Percentiles rank a stretch among this genome's conserved stretches.
These are phyloP conservation scores for Sporothrix humicola DNA, from an alignment of 2,329 filamentous ascomycete species.

Conservation along the genomic window DNA sequence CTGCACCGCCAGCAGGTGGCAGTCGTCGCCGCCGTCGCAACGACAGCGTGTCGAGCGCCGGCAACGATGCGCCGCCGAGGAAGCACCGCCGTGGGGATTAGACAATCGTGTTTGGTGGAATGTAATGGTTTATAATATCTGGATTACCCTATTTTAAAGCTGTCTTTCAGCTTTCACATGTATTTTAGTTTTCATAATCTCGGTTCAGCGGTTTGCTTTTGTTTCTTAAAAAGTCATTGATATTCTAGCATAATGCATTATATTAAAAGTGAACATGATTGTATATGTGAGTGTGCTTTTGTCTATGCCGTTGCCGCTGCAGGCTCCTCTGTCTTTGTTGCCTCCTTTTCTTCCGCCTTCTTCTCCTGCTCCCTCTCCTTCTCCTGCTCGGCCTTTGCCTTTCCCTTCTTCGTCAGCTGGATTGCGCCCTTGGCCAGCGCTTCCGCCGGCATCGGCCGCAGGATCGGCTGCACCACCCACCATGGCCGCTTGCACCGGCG, in stretches of 20 bases:
- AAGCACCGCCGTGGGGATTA: slow-evolving; percentile 37
- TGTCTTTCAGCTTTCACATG: background rate
- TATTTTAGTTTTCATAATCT: slow-evolving; percentile 4
- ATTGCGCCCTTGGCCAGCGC: slow-evolving; percentile 82
- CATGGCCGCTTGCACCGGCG: slow-evolving; percentile 78
- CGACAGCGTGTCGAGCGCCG: slow-evolving; percentile 36
- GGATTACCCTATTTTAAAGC: background rate
- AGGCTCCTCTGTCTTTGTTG: background rate
- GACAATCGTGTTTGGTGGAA: background rate
- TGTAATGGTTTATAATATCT: background rate
- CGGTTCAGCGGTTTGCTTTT: slow-evolving; percentile 1
- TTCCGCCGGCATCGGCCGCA: slow-evolving; percentile 85
- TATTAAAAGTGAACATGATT: background rate
- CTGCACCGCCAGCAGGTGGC: slow-evolving; percentile 30
- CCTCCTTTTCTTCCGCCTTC: background rate
- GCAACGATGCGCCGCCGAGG: slow-evolving; percentile 39
- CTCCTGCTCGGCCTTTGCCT: slow-evolving; percentile 35
- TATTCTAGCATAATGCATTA: too few species aligned
- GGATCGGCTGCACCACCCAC: slow-evolving; percentile 89
- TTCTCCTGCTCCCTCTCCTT: background rate
- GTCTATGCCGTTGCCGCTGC: background rate
- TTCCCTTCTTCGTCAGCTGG: slow-evolving; percentile 72
- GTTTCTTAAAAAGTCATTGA: background rate
- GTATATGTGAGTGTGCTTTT: background rate
- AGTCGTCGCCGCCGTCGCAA: slow-evolving; percentile 38